Percentiles rank a stretch among this genome's conserved stretches.
Evolutionary conservation across 352 stramenopile species (phyloP).

Genomic region (Phytophthora tentaculata): DNA sequence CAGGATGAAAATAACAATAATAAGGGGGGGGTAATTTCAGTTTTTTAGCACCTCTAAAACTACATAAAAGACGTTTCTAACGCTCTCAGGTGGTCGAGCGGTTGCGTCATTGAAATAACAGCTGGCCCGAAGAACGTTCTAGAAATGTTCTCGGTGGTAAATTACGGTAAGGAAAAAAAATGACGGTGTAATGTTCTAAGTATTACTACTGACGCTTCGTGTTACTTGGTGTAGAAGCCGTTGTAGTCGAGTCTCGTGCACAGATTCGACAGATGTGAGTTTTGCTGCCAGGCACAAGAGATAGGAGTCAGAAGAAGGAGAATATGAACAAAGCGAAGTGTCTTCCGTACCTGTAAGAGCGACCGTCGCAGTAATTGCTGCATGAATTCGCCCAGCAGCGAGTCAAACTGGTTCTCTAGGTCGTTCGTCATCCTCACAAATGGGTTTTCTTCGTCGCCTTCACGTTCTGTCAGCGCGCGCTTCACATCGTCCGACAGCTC

Average conservation of each 20-base stretch:
- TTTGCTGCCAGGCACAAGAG: conserved; percentile 44
- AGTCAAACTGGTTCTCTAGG: conserved; percentile 89
- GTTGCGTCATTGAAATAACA: too few relatives aligned
- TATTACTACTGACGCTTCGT: neutral
- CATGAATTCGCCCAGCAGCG: conserved; percentile 90
- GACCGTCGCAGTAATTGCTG: conserved; percentile 85
- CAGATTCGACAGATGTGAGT: conserved; percentile 70
- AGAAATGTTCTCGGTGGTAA: too few relatives aligned
- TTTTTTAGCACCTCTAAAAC: too few relatives aligned
- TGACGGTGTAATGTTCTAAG: too few relatives aligned
- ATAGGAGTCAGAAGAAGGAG: neutral
- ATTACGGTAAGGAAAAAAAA: too few relatives aligned
- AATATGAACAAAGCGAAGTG: neutral
- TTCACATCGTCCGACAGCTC: conserved; percentile 82
- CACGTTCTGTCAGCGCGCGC: conserved; percentile 67
- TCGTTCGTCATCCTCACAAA: conserved; percentile 83
- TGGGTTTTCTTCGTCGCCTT: conserved; percentile 72
- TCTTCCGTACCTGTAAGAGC: conserved; percentile 66
- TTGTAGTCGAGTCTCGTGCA: conserved; percentile 75
- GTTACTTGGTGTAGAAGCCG: conserved; percentile 72
- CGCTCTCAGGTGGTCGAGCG: too few relatives aligned
- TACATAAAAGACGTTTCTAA: too few relatives aligned
- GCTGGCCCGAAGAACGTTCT: too few relatives aligned
- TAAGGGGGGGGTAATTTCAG: too few relatives aligned
- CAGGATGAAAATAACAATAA: too few relatives aligned